Percentiles rank a stretch among this genome's conserved stretches.
phyloP scores from a whole-genome alignment of 495 filamentous ascomycete genomes.

The Penicillium macrosclerotiorum region DNA sequence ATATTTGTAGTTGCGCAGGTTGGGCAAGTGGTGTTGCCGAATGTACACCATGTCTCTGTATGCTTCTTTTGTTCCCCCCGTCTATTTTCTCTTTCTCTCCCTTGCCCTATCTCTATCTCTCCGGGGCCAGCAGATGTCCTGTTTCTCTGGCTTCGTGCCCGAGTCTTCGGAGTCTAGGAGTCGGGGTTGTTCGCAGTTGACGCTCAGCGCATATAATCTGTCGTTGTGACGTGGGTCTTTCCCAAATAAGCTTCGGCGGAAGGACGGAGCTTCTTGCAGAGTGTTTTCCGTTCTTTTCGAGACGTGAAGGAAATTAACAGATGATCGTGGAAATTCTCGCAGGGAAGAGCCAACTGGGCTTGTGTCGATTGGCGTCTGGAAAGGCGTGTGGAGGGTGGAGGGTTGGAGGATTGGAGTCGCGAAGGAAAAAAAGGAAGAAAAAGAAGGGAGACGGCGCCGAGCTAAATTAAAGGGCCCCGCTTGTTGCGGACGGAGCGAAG shows the following conservation, averaged over 20 bases:
- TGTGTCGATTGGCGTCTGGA: too few species aligned
- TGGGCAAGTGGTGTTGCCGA: conserved; percentile 83
- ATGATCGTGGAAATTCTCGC: too few species aligned
- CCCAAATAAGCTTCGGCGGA: conserved; percentile 4
- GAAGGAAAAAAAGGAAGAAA: conserved; percentile 7
- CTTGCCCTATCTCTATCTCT: too few species aligned
- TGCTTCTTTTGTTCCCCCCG: background rate
- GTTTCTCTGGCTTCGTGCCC: too few species aligned
- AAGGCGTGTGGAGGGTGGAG: background rate
- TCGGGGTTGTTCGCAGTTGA: too few species aligned
- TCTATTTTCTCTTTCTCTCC: background rate
- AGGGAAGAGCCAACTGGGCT: too few species aligned
- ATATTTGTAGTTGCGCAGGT: conserved; percentile 89
- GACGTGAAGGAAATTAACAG: too few species aligned
- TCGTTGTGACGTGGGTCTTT: conserved; percentile 1
- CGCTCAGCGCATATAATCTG: conserved; percentile 2
- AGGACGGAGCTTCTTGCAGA: too few species aligned
- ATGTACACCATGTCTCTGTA: conserved; percentile 73
- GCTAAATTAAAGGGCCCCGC: conserved; percentile 15
- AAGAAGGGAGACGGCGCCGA: conserved; percentile 1
- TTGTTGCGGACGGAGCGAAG: conserved; percentile 4
- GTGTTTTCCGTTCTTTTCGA: too few species aligned
- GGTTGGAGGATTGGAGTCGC: background rate
- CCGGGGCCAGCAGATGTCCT: too few species aligned
- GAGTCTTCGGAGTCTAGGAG: too few species aligned